These are phyloP conservation scores for Suillus ampliporus DNA, from an alignment of 768 basidiomycete species.

Conservation along the genomic window DNA sequence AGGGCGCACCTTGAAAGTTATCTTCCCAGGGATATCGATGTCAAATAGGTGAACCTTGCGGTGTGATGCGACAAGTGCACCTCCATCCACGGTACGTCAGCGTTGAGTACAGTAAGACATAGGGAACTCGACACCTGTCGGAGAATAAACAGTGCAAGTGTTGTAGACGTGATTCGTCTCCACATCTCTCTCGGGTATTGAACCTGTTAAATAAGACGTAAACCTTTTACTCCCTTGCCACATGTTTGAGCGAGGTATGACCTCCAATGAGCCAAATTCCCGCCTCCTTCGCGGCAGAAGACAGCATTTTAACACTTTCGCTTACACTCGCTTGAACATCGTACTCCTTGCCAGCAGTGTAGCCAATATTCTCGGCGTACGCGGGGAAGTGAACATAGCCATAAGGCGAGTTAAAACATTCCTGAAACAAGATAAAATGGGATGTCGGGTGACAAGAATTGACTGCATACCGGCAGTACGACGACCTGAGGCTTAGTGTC, in stretches of 20 bases:
- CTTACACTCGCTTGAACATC: conserved; percentile 61
- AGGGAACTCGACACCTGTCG: conserved; percentile 53
- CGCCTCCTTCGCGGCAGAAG: conserved; percentile 76
- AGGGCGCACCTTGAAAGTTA: conserved; percentile 76
- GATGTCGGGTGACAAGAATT: conserved; percentile 2
- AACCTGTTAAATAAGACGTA: conserved; percentile 58
- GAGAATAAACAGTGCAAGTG: conserved; percentile 90
- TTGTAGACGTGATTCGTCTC: conserved; percentile 80
- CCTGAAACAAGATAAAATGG: conserved; percentile 47
- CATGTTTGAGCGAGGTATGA: conserved; percentile 30
- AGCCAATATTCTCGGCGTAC: conserved; percentile 82
- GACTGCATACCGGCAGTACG: conserved; percentile 74
- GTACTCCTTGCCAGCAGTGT: conserved; percentile 60
- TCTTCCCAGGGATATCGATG: conserved; percentile 94
- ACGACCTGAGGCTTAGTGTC: conserved; percentile 73
- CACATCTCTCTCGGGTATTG: conserved; percentile 86
- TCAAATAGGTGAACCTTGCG: conserved; percentile 98
- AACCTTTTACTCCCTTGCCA: background rate
- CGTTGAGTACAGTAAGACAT: background rate
- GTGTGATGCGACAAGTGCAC: conserved; percentile 85
- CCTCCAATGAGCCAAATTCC: conserved; percentile 94
- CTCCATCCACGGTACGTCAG: conserved; percentile 43
- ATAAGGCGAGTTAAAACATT: conserved; percentile 90
- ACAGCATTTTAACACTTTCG: conserved; percentile 83
- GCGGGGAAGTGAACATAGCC: conserved; percentile 80